Conservation (phyloP, 2,329 filamentous ascomycete species). For the Proliferodiscus dingleyae region DNA sequence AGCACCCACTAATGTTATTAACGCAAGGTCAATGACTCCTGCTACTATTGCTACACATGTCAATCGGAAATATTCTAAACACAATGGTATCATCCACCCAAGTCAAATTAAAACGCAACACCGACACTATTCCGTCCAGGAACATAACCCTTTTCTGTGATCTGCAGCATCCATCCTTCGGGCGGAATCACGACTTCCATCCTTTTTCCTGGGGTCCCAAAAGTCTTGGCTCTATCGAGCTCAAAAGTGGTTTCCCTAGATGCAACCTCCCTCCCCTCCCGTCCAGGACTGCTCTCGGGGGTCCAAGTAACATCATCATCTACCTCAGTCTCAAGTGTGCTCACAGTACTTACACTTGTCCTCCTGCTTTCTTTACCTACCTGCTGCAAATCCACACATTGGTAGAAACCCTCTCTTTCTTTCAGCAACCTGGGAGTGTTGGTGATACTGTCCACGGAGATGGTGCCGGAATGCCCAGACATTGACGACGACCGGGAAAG, state of each 20-base stretch:
- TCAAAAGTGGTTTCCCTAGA: slow-evolving; percentile 21
- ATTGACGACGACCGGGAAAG: slow-evolving; percentile 40
- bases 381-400: slow-evolving; percentile 40
- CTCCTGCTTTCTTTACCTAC: slow-evolving; percentile 23
- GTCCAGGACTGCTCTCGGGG: slow-evolving; percentile 32
- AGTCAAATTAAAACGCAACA: slow-evolving; percentile 38
- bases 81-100: not conserved
- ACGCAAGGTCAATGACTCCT: not conserved
- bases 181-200: slow-evolving; percentile 1
- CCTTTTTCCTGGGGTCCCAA: slow-evolving; percentile 19
- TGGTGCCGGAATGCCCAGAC: slow-evolving; percentile 31
- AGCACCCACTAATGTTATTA: not conserved
- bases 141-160: slow-evolving; percentile 24
- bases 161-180: slow-evolving; percentile 38
- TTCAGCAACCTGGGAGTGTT: slow-evolving; percentile 50
- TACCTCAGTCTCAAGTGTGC: slow-evolving; percentile 40
- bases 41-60: not conserved
- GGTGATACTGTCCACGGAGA: slow-evolving; percentile 47
- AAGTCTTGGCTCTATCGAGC: slow-evolving; percentile 19
- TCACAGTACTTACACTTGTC: slow-evolving; percentile 42
- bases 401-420: slow-evolving; percentile 52
- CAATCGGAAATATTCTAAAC: not conserved
- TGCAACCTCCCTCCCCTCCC: slow-evolving; percentile 8
- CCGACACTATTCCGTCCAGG: slow-evolving; percentile 38
- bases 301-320: slow-evolving; percentile 46